Conservation (phyloP, 768 basidiomycete species). For the Pleurotus tuber-regium region DNA sequence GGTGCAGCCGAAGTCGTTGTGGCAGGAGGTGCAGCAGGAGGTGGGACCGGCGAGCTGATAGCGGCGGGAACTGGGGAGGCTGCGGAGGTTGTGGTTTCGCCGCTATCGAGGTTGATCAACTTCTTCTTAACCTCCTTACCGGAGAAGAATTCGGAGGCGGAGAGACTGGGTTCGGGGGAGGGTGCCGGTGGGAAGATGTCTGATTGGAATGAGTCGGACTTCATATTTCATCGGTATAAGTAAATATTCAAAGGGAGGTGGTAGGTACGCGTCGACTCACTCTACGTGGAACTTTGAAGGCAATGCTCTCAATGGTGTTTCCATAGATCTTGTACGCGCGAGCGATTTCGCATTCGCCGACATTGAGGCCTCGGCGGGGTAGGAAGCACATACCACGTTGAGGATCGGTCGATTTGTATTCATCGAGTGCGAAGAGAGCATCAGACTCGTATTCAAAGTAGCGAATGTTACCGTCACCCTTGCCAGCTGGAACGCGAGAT, state of each 20-base stretch:
- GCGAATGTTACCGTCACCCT: slow-evolving; percentile 97
- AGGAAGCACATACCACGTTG: slow-evolving; percentile 98
- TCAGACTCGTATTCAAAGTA: slow-evolving; percentile 96
- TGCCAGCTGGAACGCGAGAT: slow-evolving; percentile 57
- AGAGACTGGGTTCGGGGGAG: slow-evolving; percentile 74
- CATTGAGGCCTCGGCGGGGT: slow-evolving; percentile 85
- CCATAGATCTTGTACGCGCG: slow-evolving; percentile 87
- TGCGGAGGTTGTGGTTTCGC: slow-evolving; percentile 32
- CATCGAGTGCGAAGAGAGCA: slow-evolving; percentile 68
- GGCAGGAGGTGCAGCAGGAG: slow-evolving; percentile 11
- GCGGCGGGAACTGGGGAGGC: slow-evolving; percentile 25
- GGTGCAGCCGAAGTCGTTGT: slow-evolving; percentile 18
- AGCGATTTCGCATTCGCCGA: slow-evolving; percentile 92
- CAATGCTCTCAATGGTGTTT: slow-evolving; percentile 79
- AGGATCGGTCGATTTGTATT: slow-evolving; percentile 88
- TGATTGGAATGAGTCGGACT: slow-evolving; percentile 95
- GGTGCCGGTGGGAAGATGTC: slow-evolving; percentile 95
- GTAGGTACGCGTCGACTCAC: slow-evolving; percentile 39
- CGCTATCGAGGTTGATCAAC: slow-evolving; percentile 76
- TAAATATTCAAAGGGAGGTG: not conserved
- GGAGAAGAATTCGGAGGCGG: slow-evolving; percentile 82
- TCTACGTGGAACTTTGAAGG: slow-evolving; percentile 93
- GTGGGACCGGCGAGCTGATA: not conserved
- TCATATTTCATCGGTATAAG: too few relatives aligned
- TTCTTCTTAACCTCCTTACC: slow-evolving; percentile 81